Percentiles rank a stretch among this genome's conserved stretches.
phyloP scores from a whole-genome alignment of 75 land plant genomes.

The Cryptomeria japonica region DNA sequence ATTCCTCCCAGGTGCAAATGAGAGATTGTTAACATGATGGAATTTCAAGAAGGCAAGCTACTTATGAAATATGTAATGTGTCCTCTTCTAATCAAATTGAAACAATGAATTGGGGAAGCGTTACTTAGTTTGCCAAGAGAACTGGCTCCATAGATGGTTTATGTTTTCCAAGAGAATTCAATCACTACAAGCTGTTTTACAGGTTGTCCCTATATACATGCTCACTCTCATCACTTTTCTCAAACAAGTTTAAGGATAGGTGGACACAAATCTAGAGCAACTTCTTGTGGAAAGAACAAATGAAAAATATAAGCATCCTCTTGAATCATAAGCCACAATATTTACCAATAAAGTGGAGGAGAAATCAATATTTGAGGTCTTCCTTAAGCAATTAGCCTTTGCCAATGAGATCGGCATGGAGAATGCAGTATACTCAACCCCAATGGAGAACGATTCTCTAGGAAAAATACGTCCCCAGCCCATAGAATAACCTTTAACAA shows the following conservation, averaged over 20 bases:
- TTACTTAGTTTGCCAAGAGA: too few species aligned
- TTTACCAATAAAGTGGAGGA: neutral
- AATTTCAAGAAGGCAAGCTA: too few species aligned
- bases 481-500: neutral
- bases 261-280: neutral
- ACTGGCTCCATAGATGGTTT: too few species aligned
- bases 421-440: neutral
- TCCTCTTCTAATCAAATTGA: neutral
- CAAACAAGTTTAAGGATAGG: neutral
- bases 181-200: neutral
- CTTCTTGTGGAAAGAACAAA: neutral
- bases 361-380: neutral
- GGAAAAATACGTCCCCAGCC: neutral
- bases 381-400: neutral
- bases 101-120: neutral
- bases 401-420: too few species aligned
- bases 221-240: neutral
- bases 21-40: neutral
- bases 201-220: neutral
- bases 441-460: neutral
- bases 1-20: neutral
- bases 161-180: too few species aligned
- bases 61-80: too few species aligned
- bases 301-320: neutral
- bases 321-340: neutral